Percentiles rank a stretch among this genome's conserved stretches.
phyloP scores from a whole-genome alignment of 2,329 filamentous ascomycete species.

The Phyllosticta citriasiana region DNA sequence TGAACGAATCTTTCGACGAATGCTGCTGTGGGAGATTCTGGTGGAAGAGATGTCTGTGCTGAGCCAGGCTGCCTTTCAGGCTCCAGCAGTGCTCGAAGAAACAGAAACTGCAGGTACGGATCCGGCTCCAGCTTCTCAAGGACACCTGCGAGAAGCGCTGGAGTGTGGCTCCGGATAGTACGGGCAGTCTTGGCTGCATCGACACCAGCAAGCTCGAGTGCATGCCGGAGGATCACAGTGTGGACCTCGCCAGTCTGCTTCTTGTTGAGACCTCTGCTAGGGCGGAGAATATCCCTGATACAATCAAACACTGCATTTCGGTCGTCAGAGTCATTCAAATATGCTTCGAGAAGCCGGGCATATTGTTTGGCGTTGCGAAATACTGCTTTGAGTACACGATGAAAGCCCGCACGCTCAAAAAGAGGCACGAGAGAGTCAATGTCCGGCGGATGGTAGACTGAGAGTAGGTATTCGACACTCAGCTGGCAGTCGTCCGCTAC shows the following conservation, averaged over 20 bases:
- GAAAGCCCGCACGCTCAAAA: conserved; percentile 74
- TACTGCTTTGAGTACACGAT: conserved; percentile 80
- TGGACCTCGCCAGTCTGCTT: conserved; percentile 67
- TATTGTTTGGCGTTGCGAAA: conserved; percentile 75
- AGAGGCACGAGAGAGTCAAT: conserved; percentile 64
- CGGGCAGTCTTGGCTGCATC: conserved; percentile 56
- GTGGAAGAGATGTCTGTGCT: conserved; percentile 19
- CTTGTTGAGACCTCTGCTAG: conserved; percentile 51
- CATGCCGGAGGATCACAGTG: conserved; percentile 54
- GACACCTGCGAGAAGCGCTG: conserved; percentile 56
- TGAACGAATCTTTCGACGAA: conserved; percentile 66
- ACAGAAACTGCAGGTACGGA: conserved; percentile 60
- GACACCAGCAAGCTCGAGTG: conserved; percentile 56
- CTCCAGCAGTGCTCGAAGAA: conserved; percentile 68
- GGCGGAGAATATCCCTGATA: conserved; percentile 62
- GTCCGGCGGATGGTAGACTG: conserved; percentile 83
- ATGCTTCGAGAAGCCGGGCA: conserved; percentile 64
- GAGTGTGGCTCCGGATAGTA: conserved; percentile 51
- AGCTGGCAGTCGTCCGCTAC: conserved; percentile 89
- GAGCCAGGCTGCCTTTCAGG: conserved; percentile 35
- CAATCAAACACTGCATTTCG: conserved; percentile 68
- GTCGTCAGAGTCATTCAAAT: conserved; percentile 76
- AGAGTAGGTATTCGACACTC: conserved; percentile 92
- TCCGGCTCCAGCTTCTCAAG: conserved; percentile 52
- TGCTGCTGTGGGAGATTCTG: conserved; percentile 11